A percentile compares a stretch with the other conserved stretches of the same genome.
Evolutionary conservation across 1,284 basidiomycete species (phyloP).

Genomic region (Wolfiporia cocos): DNA sequence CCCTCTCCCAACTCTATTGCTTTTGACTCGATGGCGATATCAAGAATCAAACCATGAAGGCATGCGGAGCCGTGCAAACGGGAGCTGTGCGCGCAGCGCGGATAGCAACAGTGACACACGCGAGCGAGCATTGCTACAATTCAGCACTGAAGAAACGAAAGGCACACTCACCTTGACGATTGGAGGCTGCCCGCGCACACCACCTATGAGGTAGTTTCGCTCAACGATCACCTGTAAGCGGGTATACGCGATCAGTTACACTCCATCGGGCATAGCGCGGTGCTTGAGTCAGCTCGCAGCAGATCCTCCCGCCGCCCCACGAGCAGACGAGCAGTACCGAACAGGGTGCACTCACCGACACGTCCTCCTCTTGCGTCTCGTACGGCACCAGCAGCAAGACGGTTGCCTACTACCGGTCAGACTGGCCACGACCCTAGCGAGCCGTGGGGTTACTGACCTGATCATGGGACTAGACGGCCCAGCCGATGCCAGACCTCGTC

Average conservation of each 20-base stretch:
- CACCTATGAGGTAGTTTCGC: conserved; percentile 61
- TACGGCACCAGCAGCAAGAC: conserved; percentile 68
- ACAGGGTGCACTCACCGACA: conserved; percentile 40
- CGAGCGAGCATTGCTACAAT: conserved; percentile 1
- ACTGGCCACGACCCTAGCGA: conserved; percentile 1
- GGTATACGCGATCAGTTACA: conserved; percentile 2
- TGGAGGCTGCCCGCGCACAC: conserved; percentile 59
- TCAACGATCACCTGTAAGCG: conserved; percentile 74
- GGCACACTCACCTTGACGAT: conserved; percentile 54
- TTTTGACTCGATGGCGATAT: no score
- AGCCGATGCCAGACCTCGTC: no score
- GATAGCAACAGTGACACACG: not conserved
- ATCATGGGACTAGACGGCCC: conserved; percentile 32
- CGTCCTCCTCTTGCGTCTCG: conserved; percentile 61
- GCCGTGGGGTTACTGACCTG: conserved; percentile 25
- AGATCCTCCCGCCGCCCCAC: no score
- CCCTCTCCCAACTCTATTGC: no score
- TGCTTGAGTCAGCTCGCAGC: no score
- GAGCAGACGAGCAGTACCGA: no score
- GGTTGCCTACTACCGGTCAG: conserved; percentile 49
- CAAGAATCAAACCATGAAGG: no score
- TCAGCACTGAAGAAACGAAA: not conserved
- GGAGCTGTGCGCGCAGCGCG: no score
- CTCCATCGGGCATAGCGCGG: no score
- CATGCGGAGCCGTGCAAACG: no score